These are phyloP conservation scores for Pulveroboletus frians DNA, from an alignment of 768 basidiomycete genomes.

Conservation along the genomic window DNA sequence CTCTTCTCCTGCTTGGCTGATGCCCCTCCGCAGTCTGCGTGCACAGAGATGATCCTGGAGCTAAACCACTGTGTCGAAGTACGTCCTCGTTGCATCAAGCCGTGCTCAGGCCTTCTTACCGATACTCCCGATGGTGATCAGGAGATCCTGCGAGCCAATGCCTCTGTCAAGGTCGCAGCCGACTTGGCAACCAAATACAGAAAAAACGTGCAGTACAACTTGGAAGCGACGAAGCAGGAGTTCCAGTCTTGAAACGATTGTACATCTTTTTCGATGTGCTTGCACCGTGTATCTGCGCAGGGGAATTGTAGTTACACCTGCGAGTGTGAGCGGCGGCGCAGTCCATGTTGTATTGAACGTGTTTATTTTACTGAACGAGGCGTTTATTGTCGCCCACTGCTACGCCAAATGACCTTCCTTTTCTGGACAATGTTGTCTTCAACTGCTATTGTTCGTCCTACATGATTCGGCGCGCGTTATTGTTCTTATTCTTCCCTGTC, in stretches of 20 bases:
- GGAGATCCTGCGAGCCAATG: slow-evolving; percentile 79
- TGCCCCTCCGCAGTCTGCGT: slow-evolving; percentile 63
- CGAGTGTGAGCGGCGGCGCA: no score
- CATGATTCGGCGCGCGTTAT: slow-evolving; percentile 8
- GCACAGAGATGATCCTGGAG: slow-evolving; percentile 85
- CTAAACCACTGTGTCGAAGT: slow-evolving; percentile 87
- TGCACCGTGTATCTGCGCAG: not conserved
- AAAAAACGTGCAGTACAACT: slow-evolving; percentile 89
- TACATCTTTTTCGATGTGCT: not conserved
- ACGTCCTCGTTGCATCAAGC: slow-evolving; percentile 13
- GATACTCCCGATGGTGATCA: slow-evolving; percentile 23
- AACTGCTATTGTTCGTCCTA: slow-evolving; percentile 11
- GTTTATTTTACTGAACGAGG: not conserved
- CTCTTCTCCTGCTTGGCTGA: not conserved
- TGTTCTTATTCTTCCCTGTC: slow-evolving; percentile 23
- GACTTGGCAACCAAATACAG: slow-evolving; percentile 83
- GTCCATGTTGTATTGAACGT: not conserved
- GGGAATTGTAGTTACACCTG: no score
- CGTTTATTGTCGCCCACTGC: not conserved
- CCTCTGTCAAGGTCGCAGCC: slow-evolving; percentile 72
- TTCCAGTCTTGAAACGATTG: slow-evolving; percentile 2
- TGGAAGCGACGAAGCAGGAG: slow-evolving; percentile 60
- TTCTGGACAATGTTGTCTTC: slow-evolving; percentile 19
- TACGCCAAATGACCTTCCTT: slow-evolving; percentile 13
- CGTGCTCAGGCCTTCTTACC: not conserved